A percentile compares a stretch with the other conserved stretches of the same genome.
phyloP scores from a whole-genome alignment of 805 yeast species.

The Lipomyces yamadae region DNA sequence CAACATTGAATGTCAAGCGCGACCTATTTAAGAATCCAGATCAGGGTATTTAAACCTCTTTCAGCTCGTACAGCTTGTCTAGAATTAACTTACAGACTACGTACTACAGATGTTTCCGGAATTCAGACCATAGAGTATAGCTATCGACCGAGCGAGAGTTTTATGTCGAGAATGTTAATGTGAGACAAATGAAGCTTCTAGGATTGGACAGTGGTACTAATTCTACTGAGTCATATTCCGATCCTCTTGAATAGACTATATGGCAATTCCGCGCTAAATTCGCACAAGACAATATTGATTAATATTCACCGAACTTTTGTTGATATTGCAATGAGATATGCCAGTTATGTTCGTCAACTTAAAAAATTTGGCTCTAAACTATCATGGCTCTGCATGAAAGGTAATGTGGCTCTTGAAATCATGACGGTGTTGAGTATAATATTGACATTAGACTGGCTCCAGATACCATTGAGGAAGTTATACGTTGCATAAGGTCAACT shows the following conservation, averaged over 20 bases:
- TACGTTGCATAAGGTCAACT: background rate
- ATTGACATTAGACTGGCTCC: background rate
- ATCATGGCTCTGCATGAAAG: constrained; percentile 10
- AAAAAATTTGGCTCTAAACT: background rate
- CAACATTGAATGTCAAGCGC: constrained; percentile 23
- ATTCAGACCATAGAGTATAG: constrained; percentile 20
- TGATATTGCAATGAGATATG: constrained; percentile 31
- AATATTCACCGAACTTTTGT: constrained; percentile 27
- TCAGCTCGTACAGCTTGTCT: background rate
- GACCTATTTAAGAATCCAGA: constrained; percentile 20
- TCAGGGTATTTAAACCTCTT: constrained; percentile 4
- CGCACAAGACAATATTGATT: constrained; percentile 18
- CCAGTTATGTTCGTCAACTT: constrained; percentile 21
- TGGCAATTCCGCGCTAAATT: constrained; percentile 24
- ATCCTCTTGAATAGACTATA: constrained; percentile 15
- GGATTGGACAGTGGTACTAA: background rate
- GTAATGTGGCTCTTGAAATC: background rate
- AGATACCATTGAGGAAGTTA: constrained; percentile 5
- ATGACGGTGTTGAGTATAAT: background rate
- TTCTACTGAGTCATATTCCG: constrained; percentile 14
- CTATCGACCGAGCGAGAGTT: constrained; percentile 11
- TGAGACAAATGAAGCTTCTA: constrained; percentile 5
- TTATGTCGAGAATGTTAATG: constrained; percentile 11
- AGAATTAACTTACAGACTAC: too few species aligned
- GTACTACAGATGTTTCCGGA: constrained; percentile 12